phyloP scores from a whole-genome alignment of 164 flowering plant genomes.

The Amborella trichopoda region DNA sequence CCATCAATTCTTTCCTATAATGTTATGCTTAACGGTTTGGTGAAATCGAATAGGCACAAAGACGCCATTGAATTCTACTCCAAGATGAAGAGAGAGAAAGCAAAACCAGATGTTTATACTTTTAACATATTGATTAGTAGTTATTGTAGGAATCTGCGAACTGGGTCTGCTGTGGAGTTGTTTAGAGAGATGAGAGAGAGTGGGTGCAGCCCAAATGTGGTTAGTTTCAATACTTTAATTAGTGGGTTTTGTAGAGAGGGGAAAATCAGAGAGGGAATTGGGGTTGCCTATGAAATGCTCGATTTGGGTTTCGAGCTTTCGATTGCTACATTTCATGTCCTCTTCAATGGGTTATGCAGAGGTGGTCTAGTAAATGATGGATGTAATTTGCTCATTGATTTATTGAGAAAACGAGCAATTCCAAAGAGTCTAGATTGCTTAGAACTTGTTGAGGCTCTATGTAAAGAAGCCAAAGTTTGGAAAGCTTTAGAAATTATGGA shows the following conservation, averaged over 20 bases:
- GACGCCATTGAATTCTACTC: constrained; percentile 43
- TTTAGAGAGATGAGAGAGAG: constrained; percentile 67
- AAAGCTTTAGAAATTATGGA: constrained; percentile 44
- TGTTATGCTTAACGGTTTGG: constrained; percentile 55
- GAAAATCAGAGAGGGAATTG: constrained; percentile 59
- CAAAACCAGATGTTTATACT: constrained; percentile 68
- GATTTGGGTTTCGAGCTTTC: constrained; percentile 67
- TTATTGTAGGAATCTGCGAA: constrained; percentile 43
- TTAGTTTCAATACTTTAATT: constrained; percentile 79
- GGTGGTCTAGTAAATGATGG: constrained; percentile 37
- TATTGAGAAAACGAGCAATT: constrained; percentile 43
- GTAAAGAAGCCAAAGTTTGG: constrained; percentile 22
- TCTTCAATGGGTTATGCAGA: constrained; percentile 63
- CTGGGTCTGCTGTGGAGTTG: constrained; percentile 48
- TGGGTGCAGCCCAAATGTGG: constrained; percentile 76
- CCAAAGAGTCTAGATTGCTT: constrained; percentile 50
- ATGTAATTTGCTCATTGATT: constrained; percentile 44
- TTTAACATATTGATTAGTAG: constrained; percentile 70
- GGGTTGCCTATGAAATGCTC: constrained; percentile 79
- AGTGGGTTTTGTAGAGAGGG: constrained; percentile 48
- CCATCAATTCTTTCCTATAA: constrained; percentile 53
- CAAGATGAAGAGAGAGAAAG: constrained; percentile 48
- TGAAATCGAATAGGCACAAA: constrained; percentile 28
- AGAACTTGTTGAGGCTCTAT: constrained; percentile 43
- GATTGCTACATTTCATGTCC: constrained; percentile 61